A percentile compares a stretch with the other conserved stretches of the same genome.
These are phyloP conservation scores for Ajuga chamaepitys DNA, from an alignment of 257 asterid species.

Conservation along the genomic window DNA sequence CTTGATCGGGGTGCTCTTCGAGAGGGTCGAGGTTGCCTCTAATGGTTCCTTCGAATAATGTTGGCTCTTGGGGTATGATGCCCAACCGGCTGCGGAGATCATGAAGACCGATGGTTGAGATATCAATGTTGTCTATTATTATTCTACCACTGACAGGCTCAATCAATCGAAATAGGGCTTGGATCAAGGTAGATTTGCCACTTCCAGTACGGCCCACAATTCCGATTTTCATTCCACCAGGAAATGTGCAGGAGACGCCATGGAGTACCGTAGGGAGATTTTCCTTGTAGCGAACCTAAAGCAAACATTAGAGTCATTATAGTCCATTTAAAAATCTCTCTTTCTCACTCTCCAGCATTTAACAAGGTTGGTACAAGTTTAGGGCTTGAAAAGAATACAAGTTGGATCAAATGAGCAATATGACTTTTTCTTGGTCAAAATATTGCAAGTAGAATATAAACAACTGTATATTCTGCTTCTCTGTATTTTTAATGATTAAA, in stretches of 20 bases:
- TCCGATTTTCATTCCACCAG: slow-evolving; percentile 93
- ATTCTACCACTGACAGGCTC: slow-evolving; percentile 93
- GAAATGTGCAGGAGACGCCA: slow-evolving; percentile 78
- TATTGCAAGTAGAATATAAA: background rate
- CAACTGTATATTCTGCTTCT: background rate
- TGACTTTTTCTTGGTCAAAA: background rate
- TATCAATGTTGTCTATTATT: slow-evolving; percentile 76
- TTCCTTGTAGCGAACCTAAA: slow-evolving; percentile 67
- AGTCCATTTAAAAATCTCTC: background rate
- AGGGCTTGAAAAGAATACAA: background rate
- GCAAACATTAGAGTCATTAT: background rate
- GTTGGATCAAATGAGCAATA: background rate
- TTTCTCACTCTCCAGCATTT: background rate
- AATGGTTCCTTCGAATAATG: slow-evolving; percentile 95
- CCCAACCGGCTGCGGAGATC: slow-evolving; percentile 88
- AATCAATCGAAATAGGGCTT: slow-evolving; percentile 86
- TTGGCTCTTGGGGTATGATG: slow-evolving; percentile 97
- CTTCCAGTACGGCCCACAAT: slow-evolving; percentile 99
- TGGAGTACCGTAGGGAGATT: slow-evolving; percentile 95
- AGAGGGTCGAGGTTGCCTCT: slow-evolving; percentile 92
- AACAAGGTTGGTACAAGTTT: background rate
- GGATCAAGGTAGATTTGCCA: slow-evolving; percentile 96
- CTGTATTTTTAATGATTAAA: background rate
- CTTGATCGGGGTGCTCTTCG: slow-evolving; percentile 78
- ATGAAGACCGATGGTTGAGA: slow-evolving; percentile 80